Conservation (phyloP, 768 basidiomycete species). For the Mycena epipterygia region DNA sequence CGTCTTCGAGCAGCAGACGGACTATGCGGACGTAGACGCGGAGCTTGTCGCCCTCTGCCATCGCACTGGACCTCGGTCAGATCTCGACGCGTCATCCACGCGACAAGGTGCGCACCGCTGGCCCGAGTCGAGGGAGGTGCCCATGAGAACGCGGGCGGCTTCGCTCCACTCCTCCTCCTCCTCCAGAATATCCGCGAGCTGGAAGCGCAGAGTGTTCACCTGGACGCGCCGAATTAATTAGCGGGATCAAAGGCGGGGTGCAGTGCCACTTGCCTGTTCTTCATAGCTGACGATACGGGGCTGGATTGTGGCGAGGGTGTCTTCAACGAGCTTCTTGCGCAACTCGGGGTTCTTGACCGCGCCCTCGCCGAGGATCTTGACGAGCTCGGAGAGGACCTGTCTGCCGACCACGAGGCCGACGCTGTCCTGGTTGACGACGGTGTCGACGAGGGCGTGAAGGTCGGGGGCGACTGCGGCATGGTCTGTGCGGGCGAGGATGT, state of each 20-base stretch:
- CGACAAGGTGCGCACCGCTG: slow-evolving; percentile 70
- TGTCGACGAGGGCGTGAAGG: slow-evolving; percentile 81
- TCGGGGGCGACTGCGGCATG: slow-evolving; percentile 62
- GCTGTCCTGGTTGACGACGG: slow-evolving; percentile 85
- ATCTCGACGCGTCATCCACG: slow-evolving; percentile 25
- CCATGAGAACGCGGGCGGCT: slow-evolving; percentile 92
- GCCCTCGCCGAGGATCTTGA: slow-evolving; percentile 73
- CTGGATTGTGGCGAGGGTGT: slow-evolving; percentile 78
- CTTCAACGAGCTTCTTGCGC: slow-evolving; percentile 81
- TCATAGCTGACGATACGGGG: slow-evolving; percentile 92
- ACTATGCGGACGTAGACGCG: slow-evolving; percentile 94
- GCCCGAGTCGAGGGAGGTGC: slow-evolving; percentile 91
- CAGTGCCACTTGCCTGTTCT: slow-evolving; percentile 79
- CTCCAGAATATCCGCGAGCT: slow-evolving; percentile 93
- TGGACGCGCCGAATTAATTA: slow-evolving; percentile 46
- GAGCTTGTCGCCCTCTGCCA: slow-evolving; percentile 89
- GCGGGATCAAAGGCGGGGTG: not conserved
- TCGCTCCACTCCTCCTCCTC: slow-evolving; percentile 93
- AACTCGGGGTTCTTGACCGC: slow-evolving; percentile 66
- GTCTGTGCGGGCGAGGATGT: slow-evolving; percentile 69
- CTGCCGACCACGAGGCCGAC: slow-evolving; percentile 91
- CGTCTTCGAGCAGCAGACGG: slow-evolving; percentile 93
- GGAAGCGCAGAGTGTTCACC: slow-evolving; percentile 87
- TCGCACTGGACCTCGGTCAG: slow-evolving; percentile 56
- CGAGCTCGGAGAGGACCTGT: slow-evolving; percentile 89